These are phyloP conservation scores for Chrysanthemum seticuspe DNA, from an alignment of 129 eudicot genomes.

Conservation along the genomic window DNA sequence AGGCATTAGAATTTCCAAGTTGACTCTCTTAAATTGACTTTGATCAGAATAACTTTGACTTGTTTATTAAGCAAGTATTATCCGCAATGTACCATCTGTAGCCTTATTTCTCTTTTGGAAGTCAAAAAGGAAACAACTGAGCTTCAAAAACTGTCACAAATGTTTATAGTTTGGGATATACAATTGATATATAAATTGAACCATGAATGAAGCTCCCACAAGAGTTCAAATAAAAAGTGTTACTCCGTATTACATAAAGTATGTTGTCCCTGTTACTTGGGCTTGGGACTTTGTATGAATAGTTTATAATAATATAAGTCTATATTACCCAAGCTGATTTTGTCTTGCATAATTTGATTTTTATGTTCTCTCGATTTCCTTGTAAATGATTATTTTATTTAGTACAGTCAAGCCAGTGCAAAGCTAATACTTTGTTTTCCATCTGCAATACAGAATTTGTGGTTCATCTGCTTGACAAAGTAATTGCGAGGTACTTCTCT, in stretches of 20 bases:
- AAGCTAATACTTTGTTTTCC: constrained; percentile 13
- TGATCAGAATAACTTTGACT: neutral
- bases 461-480: constrained; percentile 72
- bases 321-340: neutral
- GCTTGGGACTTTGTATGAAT: too few relatives aligned
- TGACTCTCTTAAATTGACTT: constrained; percentile 28
- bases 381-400: neutral
- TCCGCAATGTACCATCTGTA: neutral
- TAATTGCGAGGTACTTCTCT: constrained; percentile 56
- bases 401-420: constrained; percentile 14
- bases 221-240: too few relatives aligned
- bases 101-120: neutral
- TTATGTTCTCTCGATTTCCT: neutral
- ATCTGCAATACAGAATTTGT: constrained; percentile 59
- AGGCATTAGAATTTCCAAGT: constrained; percentile 15
- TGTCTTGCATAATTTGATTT: neutral
- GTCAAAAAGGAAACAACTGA: neutral
- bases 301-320: constrained; percentile 3
- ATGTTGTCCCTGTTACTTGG: too few relatives aligned
- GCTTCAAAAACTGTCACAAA: neutral
- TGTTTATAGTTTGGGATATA: neutral
- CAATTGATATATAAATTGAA: neutral
- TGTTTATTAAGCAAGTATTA: constrained; percentile 2
- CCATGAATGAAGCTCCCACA: neutral
- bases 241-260: too few relatives aligned